Evolutionary conservation across 441 rosid genomes (phyloP).

Genomic region (Adansonia grandidieri): DNA sequence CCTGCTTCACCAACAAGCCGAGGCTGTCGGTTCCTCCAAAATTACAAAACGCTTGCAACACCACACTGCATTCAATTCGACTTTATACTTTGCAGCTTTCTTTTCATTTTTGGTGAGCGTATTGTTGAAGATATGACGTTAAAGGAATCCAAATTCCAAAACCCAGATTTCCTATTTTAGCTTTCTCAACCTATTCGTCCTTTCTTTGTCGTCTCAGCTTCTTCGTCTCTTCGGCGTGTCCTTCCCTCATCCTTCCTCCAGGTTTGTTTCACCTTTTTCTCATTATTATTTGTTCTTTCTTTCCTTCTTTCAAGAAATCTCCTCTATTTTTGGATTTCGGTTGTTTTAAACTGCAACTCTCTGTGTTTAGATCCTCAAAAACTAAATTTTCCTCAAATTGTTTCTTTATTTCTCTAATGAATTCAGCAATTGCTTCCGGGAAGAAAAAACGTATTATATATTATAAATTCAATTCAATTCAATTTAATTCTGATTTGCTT

Average conservation of each 20-base stretch:
- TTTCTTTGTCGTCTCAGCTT: not conserved
- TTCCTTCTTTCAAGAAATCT: not conserved
- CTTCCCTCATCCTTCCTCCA: not conserved
- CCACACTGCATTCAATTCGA: not conserved
- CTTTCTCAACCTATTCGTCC: not conserved
- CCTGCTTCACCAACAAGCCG: constrained; percentile 28
- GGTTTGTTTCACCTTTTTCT: not conserved
- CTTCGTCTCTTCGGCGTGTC: not conserved
- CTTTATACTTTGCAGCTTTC: not conserved
- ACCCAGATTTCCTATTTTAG: not conserved
- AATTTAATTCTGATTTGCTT: not conserved
- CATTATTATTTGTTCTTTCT: not conserved
- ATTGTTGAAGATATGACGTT: constrained; percentile 39
- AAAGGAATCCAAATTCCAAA: not conserved
- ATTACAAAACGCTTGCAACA: not conserved
- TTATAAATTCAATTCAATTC: not conserved
- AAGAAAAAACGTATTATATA: not conserved
- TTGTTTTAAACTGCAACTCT: not conserved
- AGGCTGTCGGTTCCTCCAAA: not conserved
- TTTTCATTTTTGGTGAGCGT: constrained; percentile 24
- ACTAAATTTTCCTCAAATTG: not conserved
- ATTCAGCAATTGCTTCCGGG: not conserved
- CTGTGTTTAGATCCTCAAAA: not conserved
- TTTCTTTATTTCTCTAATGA: not conserved
- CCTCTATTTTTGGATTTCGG: not conserved